Evolutionary conservation across 345 rosid species (phyloP).

Genomic region (Euphorbia pulcherrima): DNA sequence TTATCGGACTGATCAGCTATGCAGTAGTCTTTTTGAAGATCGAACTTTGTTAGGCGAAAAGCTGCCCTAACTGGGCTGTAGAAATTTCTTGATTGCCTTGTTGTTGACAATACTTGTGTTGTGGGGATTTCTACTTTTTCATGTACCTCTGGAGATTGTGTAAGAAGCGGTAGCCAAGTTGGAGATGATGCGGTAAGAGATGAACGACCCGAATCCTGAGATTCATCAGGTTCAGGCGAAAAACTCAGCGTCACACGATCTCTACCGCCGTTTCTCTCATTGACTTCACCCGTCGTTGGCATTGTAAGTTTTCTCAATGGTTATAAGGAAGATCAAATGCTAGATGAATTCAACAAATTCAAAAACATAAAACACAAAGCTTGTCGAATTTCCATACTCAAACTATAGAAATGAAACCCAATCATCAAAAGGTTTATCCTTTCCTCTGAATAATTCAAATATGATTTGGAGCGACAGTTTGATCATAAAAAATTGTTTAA

Average conservation of each 20-base stretch:
- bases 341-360: not conserved
- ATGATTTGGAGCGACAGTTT: too few species aligned
- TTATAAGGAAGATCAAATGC: not conserved
- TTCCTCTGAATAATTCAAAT: too few species aligned
- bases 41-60: not conserved
- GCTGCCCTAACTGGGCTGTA: slow-evolving; percentile 16
- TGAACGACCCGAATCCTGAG: not conserved
- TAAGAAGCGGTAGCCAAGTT: not conserved
- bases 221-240: not conserved
- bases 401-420: not conserved
- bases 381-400: not conserved
- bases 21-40: slow-evolving; percentile 26
- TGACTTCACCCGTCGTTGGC: slow-evolving; percentile 7
- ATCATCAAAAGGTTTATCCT: not conserved
- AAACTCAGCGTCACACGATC: not conserved
- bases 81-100: slow-evolving; percentile 8
- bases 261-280: slow-evolving; percentile 16
- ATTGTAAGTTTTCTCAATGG: not conserved
- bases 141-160: slow-evolving; percentile 1
- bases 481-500: too few species aligned
- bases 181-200: not conserved
- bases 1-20: slow-evolving; percentile 25
- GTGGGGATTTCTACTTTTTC: not conserved
- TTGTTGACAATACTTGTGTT: not conserved
- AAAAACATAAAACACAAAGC: not conserved